Evolutionary conservation across 148 eudicot genomes (phyloP).

Genomic region (Euryodendron excelsum): DNA sequence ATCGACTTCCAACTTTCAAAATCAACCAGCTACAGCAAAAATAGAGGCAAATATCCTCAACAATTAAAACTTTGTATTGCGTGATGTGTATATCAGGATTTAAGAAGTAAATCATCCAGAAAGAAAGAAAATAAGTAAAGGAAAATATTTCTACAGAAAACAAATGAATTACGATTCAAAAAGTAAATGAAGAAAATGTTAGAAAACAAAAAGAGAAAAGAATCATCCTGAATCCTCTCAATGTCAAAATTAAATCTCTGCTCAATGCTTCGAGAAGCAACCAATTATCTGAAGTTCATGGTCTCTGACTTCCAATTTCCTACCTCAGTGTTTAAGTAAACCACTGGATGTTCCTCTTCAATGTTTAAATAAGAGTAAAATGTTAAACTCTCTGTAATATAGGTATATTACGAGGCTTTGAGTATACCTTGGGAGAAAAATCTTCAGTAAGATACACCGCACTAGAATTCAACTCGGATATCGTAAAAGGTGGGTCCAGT

Average conservation of each 20-base stretch:
- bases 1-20: slow-evolving; percentile 96
- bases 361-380: not conserved
- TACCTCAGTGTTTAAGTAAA: not conserved
- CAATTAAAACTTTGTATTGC: not conserved
- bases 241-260: not conserved
- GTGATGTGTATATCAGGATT: not conserved
- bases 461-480: slow-evolving; percentile 75
- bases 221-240: not conserved
- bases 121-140: not conserved
- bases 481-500: slow-evolving; percentile 84
- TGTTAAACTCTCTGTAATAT: not conserved
- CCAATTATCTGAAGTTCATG: too few species aligned
- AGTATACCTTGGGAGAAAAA: slow-evolving; percentile 84
- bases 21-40: slow-evolving; percentile 75
- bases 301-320: not conserved
- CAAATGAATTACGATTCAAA: not conserved
- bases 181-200: not conserved
- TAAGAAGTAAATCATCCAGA: not conserved
- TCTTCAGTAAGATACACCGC: slow-evolving; percentile 90
- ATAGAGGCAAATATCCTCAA: not conserved
- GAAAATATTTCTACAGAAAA: not conserved
- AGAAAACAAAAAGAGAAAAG: not conserved
- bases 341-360: not conserved
- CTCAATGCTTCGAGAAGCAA: too few species aligned
- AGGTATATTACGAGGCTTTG: not conserved